Percentiles rank a stretch among this genome's conserved stretches.
These are phyloP conservation scores for Lentinula aciculospora DNA, from an alignment of 768 basidiomycete species.

Conservation along the genomic window DNA sequence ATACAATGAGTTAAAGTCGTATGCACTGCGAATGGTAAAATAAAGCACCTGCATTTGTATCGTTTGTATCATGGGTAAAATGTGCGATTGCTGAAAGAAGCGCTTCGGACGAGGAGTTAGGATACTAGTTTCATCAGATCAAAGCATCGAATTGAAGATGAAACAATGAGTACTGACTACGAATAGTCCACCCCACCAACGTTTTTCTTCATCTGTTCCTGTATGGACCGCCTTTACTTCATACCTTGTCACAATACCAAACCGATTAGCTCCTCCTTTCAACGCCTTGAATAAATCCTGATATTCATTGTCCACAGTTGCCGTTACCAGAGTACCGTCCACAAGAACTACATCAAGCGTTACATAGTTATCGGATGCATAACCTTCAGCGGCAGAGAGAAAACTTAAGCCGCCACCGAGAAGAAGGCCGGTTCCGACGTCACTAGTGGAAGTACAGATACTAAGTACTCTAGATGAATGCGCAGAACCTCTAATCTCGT, in stretches of 20 bases:
- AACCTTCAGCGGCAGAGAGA: conserved; percentile 34
- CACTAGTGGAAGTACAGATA: conserved; percentile 19
- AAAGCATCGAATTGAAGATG: background rate
- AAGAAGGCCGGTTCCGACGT: conserved; percentile 36
- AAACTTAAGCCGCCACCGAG: conserved; percentile 38
- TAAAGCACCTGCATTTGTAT: conserved; percentile 30
- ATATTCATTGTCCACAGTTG: conserved; percentile 32
- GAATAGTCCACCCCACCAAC: conserved; percentile 32
- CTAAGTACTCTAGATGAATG: background rate
- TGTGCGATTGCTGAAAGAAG: conserved; percentile 29
- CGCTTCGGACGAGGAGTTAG: conserved; percentile 30
- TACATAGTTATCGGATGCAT: conserved; percentile 29
- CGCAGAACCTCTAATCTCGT: background rate
- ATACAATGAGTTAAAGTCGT: conserved; percentile 7
- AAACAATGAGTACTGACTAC: conserved; percentile 18
- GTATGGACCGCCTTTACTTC: conserved; percentile 32
- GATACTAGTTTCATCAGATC: conserved; percentile 19
- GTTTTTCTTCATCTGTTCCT: conserved; percentile 29
- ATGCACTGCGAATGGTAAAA: background rate
- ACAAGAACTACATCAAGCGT: conserved; percentile 38
- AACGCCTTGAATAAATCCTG: conserved; percentile 39
- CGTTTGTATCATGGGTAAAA: conserved; percentile 28
- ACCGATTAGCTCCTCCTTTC: conserved; percentile 38
- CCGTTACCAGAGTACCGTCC: conserved; percentile 33
- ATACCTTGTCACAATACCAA: conserved; percentile 40